phyloP scores from a whole-genome alignment of 2,329 filamentous ascomycete species.

The Talaromyces sp. region DNA sequence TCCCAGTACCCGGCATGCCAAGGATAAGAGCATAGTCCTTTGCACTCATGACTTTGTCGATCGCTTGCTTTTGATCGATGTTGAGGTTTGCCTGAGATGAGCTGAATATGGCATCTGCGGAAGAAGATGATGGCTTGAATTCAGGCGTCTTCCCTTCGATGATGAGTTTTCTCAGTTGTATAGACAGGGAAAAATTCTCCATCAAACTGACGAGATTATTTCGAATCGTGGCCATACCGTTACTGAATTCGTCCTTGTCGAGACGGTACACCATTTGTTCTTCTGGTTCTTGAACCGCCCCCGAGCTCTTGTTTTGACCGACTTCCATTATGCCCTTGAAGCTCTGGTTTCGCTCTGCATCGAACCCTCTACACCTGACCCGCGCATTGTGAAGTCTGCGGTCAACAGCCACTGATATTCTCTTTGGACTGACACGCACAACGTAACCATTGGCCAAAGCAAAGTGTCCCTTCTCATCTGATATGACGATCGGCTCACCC shows the following conservation, averaged over 20 bases:
- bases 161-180: slow-evolving; percentile 70
- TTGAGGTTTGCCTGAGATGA: slow-evolving; percentile 64
- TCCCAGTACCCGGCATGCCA: slow-evolving; percentile 96
- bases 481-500: slow-evolving; percentile 93
- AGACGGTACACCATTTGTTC: slow-evolving; percentile 66
- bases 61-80: slow-evolving; percentile 76
- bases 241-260: slow-evolving; percentile 98
- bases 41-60: slow-evolving; percentile 93
- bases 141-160: slow-evolving; percentile 68
- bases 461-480: slow-evolving; percentile 91
- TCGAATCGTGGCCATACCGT: slow-evolving; percentile 89
- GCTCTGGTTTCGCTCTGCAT: slow-evolving; percentile 70
- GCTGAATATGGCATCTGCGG: slow-evolving; percentile 57
- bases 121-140: slow-evolving; percentile 61
- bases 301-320: slow-evolving; percentile 46
- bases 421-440: slow-evolving; percentile 65
- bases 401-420: slow-evolving; percentile 85
- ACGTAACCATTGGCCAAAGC: slow-evolving; percentile 90
- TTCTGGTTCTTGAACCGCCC: slow-evolving; percentile 35
- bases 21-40: slow-evolving; percentile 94
- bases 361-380: slow-evolving; percentile 68
- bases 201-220: slow-evolving; percentile 94
- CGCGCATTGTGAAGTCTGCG: slow-evolving; percentile 81
- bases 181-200: slow-evolving; percentile 66
- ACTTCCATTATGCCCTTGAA: slow-evolving; percentile 93